Conservation (phyloP, 2,329 filamentous ascomycete genomes). For the Colletotrichum karsti region DNA sequence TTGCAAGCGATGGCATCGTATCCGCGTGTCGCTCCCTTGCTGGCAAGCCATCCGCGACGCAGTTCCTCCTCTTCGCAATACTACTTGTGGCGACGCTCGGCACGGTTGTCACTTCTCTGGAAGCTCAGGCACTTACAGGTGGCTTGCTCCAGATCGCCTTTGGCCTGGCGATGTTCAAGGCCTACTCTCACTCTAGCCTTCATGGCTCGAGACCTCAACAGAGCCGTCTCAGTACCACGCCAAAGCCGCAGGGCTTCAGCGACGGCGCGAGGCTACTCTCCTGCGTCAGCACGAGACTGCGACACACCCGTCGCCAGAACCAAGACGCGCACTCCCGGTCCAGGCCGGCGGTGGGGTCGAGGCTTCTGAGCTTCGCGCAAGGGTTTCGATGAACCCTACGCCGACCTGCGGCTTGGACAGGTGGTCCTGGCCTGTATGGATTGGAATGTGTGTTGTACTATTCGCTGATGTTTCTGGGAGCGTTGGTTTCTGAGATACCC, state of each 20-base stretch:
- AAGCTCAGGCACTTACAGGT: background rate
- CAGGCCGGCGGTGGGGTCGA: background rate
- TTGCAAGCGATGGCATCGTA: background rate
- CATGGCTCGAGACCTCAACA: slow-evolving; percentile 26
- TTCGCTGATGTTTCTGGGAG: slow-evolving; percentile 20
- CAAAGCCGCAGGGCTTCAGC: slow-evolving; percentile 19
- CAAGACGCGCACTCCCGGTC: background rate
- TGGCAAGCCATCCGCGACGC: background rate
- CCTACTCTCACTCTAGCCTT: slow-evolving; percentile 3
- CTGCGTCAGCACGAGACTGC: slow-evolving; percentile 22
- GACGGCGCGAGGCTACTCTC: slow-evolving; percentile 22
- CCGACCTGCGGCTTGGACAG: slow-evolving; percentile 1
- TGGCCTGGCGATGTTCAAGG: slow-evolving; percentile 3
- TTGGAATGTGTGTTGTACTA: background rate
- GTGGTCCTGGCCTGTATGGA: slow-evolving; percentile 1
- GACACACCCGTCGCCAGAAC: slow-evolving; percentile 15
- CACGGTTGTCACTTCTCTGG: background rate
- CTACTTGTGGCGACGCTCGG: background rate
- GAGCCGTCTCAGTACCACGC: slow-evolving; percentile 23
- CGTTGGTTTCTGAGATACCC: slow-evolving; percentile 32
- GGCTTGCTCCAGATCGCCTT: background rate
- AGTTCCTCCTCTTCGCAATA: background rate
- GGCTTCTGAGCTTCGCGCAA: slow-evolving; percentile 16
- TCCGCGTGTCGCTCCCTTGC: background rate
- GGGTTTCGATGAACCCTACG: slow-evolving; percentile 6